phyloP scores from a whole-genome alignment of 2,329 filamentous ascomycete genomes.

The Aureobasidium sp. region DNA sequence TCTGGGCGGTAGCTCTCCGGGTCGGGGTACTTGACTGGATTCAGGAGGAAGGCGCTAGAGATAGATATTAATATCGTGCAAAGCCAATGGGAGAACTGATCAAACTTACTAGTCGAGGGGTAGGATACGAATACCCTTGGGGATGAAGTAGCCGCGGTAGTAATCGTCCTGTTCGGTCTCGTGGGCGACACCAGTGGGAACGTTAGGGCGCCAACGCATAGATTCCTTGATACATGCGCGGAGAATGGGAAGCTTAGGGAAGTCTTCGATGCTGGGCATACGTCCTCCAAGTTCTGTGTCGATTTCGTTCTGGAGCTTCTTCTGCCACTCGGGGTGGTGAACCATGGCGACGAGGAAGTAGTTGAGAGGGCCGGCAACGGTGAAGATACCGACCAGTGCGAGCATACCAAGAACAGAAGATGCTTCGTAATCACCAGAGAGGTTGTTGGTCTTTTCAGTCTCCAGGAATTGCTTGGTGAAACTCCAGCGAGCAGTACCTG shows the following conservation, averaged over 20 bases:
- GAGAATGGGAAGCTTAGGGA: constrained; percentile 24
- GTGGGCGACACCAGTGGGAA: constrained; percentile 48
- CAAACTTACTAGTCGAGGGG: constrained; percentile 42
- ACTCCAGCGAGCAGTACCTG: constrained; percentile 32
- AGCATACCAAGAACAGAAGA: constrained; percentile 28
- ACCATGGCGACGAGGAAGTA: constrained; percentile 34
- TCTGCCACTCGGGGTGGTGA: constrained; percentile 41
- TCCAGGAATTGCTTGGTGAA: constrained; percentile 36
- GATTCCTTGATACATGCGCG: constrained; percentile 27
- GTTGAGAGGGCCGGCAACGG: constrained; percentile 23
- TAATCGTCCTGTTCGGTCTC: constrained; percentile 43
- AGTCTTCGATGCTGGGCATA: constrained; percentile 33
- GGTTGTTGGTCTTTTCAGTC: constrained; percentile 25
- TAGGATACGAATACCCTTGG: constrained; percentile 44
- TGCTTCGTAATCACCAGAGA: constrained; percentile 29
- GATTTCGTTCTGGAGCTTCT: constrained; percentile 37
- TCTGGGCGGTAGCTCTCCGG: constrained; percentile 54
- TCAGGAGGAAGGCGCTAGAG: constrained; percentile 48
- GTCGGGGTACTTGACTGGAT: constrained; percentile 52
- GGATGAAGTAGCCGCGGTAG: constrained; percentile 46
- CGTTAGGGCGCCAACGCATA: constrained; percentile 40
- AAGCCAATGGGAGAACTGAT: background rate
- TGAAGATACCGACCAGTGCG: constrained; percentile 28
- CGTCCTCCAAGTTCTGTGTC: constrained; percentile 36
- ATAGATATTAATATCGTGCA: background rate